These are phyloP conservation scores for Cornus controversa DNA, from an alignment of 148 eudicot genomes.

Conservation along the genomic window DNA sequence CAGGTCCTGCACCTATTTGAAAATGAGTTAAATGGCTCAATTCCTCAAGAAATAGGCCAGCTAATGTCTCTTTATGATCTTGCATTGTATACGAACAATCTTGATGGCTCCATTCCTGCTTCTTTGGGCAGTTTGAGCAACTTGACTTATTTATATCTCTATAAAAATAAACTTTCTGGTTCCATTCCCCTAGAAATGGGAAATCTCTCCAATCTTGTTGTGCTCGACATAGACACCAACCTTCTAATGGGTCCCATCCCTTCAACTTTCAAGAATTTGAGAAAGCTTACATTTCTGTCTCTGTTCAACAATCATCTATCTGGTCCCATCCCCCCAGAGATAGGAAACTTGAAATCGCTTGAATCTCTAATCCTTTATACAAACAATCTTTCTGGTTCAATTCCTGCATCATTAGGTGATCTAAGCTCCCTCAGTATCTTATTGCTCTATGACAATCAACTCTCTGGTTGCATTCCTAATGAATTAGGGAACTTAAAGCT, in stretches of 20 bases:
- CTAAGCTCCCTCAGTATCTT: slow-evolving; percentile 11
- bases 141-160: background rate
- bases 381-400: slow-evolving; percentile 39
- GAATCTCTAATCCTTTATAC: slow-evolving; percentile 23
- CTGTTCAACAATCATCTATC: slow-evolving; percentile 32
- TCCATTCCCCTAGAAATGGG: background rate
- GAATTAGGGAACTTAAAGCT: slow-evolving; percentile 24
- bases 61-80: background rate
- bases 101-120: background rate
- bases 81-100: background rate
- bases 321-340: slow-evolving; percentile 30
- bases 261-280: slow-evolving; percentile 27
- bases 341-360: slow-evolving; percentile 29
- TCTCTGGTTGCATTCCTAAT: slow-evolving; percentile 24
- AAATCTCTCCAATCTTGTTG: background rate
- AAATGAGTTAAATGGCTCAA: slow-evolving; percentile 6
- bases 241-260: slow-evolving; percentile 35
- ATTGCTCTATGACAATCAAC: slow-evolving; percentile 27
- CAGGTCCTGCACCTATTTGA: background rate
- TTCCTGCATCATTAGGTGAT: slow-evolving; percentile 26
- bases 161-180: background rate
- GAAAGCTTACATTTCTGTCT: slow-evolving; percentile 23
- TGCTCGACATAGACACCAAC: slow-evolving; percentile 10
- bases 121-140: background rate
- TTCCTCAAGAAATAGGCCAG: slow-evolving; percentile 11